Evolutionary conservation across 306 rosid genomes (phyloP), one percentile per base, ranked within the genome.

Genomic region (Cucumis cinereus): DNA sequence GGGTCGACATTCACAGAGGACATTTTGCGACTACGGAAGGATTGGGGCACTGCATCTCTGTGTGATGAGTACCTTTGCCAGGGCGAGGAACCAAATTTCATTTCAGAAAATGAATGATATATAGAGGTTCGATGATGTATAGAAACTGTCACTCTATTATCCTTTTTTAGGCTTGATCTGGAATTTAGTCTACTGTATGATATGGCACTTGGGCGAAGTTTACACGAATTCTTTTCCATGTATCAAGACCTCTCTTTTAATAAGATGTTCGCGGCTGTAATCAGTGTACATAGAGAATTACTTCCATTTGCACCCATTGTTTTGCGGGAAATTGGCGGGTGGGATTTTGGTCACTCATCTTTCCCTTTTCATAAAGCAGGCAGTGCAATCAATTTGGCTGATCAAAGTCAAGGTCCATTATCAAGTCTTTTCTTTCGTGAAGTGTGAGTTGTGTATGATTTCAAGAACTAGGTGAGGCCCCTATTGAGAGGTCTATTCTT

Each of bases 1-100:
- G 98, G 97, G 77, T 91, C 98, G 56, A 92, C 98, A 70, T 94
- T 94, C 88, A 94, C 98, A 0, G 97, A 90, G 82, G 98, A 94
- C 84, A 94, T 94, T 74, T 80, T 92, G 81, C 89, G 98, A 79
- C 87, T 94, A 20, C 84, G 98, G 75, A 92, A 85, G 86, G 98
- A 80, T 77, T 94, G 98, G 98, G 91, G 87, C 64, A 85, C 97
- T 0, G 90, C 93, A 22, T 94, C 98, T 7, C 13, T 79, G 74
- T 94, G 98, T 76, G 98, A 94, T 76, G 93, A 90, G 82, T 94
- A 90, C 81, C 97, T 94, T 64, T 94, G 98, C 89, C 93, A 90
- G 80, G 96, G 95, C 41, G 97, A 92, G 77, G 92, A 87, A 56
- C 98, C 98, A 24, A 86, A 89, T 78, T 74, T 94, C 72, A 57